These are phyloP conservation scores for Ogataea wickerhamii DNA, from an alignment of 805 yeast genomes.

Conservation along the genomic window DNA sequence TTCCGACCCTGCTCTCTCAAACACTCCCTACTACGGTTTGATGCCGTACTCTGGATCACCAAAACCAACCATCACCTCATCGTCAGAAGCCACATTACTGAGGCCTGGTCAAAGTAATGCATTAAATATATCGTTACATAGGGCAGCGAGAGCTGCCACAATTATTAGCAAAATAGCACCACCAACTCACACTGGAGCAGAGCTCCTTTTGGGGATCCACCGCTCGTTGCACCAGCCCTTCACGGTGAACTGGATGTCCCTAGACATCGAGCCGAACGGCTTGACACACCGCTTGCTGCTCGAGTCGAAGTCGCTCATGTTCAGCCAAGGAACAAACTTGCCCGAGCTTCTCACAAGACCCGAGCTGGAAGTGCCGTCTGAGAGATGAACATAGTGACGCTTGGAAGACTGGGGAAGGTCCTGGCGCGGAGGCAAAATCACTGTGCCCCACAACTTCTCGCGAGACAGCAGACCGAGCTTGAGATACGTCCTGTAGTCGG, in stretches of 20 bases:
- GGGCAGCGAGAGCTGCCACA: no score
- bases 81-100: no score
- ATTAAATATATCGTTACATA: no score
- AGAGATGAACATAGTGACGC: slow-evolving; percentile 8
- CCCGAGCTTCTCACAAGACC: slow-evolving; percentile 25
- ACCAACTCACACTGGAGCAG: no score
- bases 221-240: slow-evolving; percentile 48
- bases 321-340: slow-evolving; percentile 30
- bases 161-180: no score
- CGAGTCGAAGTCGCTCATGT: slow-evolving; percentile 18
- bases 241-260: slow-evolving; percentile 42
- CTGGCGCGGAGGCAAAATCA: slow-evolving; percentile 48
- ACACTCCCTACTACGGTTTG: no score
- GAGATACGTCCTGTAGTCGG: slow-evolving; percentile 14
- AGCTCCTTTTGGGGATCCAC: slow-evolving; percentile 36
- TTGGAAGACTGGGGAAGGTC: slow-evolving; percentile 28
- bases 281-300: slow-evolving; percentile 17
- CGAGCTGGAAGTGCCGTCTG: slow-evolving; percentile 1
- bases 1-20: no score
- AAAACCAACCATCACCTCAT: no score
- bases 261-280: slow-evolving; percentile 27
- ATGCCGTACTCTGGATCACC: no score
- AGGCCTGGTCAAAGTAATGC: no score
- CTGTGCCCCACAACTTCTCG: slow-evolving; percentile 51
- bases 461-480: slow-evolving; percentile 41